Percentiles rank a stretch among this genome's conserved stretches.
Conservation (phyloP, 331 rosid species). For the Rosa hybrid region DNA sequence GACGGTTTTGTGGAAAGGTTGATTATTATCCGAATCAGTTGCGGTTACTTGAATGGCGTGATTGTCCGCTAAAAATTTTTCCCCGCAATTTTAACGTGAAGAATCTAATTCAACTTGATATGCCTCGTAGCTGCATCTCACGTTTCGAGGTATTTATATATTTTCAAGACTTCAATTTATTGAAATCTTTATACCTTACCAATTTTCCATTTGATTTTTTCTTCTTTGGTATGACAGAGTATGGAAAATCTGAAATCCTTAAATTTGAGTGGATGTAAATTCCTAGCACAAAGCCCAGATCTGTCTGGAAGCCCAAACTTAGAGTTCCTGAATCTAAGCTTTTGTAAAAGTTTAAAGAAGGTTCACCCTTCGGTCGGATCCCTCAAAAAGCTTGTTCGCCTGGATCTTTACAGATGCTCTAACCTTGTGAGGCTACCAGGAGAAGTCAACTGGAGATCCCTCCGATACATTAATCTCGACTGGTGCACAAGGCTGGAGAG, state of each 20-base stretch:
- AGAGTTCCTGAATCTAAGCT: too few relatives aligned
- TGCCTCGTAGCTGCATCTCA: conserved; percentile 18
- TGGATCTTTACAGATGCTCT: conserved; percentile 6
- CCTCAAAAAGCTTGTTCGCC: background rate
- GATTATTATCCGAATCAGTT: background rate
- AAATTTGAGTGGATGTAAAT: too few relatives aligned
- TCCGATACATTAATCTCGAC: background rate
- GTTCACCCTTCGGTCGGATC: conserved; percentile 13
- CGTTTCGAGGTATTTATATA: background rate
- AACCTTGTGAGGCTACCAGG: background rate
- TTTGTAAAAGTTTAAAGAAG: too few relatives aligned
- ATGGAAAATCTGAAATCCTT: too few relatives aligned
- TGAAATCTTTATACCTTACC: background rate
- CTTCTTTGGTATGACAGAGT: too few relatives aligned
- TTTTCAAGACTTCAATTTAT: background rate
- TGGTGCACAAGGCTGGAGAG: conserved; percentile 14
- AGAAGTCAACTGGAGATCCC: conserved; percentile 14
- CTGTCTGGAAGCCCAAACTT: too few relatives aligned
- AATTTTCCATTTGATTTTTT: too few relatives aligned
- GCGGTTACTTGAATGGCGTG: conserved; percentile 15
- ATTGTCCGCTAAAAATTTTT: conserved; percentile 8
- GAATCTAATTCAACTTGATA: conserved; percentile 5
- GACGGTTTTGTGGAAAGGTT: conserved; percentile 14
- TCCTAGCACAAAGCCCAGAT: too few relatives aligned
- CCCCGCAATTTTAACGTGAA: background rate